Conservation (phyloP, 2,329 filamentous ascomycete genomes). For the Rutstroemia sp. region DNA sequence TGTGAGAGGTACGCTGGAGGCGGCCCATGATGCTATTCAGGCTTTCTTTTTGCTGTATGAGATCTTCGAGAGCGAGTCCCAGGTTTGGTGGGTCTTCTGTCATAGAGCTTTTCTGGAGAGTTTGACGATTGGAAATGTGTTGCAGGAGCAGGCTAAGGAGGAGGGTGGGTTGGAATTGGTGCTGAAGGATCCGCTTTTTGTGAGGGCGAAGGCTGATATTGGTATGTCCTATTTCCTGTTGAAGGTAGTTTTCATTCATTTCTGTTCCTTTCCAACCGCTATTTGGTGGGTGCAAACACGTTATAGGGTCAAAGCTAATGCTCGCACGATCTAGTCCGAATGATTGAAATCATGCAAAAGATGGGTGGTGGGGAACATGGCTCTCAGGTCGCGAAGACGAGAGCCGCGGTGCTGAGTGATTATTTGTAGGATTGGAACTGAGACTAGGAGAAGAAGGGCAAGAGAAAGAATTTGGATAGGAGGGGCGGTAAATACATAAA, state of each 20-base stretch:
- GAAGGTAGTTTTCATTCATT: neutral
- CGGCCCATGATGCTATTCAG: constrained; percentile 66
- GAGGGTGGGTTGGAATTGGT: constrained; percentile 39
- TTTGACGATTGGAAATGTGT: constrained; percentile 55
- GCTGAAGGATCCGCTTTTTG: constrained; percentile 47
- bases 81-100: constrained; percentile 81
- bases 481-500: no score
- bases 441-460: no score
- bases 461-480: no score
- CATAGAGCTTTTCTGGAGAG: constrained; percentile 74
- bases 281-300: neutral
- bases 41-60: constrained; percentile 68
- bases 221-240: constrained; percentile 35
- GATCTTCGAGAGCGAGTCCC: constrained; percentile 62
- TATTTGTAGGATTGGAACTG: constrained; percentile 25
- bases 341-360: constrained; percentile 56
- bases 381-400: constrained; percentile 50
- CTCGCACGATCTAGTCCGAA: constrained; percentile 37
- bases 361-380: constrained; percentile 50
- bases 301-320: neutral
- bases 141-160: constrained; percentile 44
- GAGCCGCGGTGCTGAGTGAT: constrained; percentile 50
- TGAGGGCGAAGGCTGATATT: constrained; percentile 53
- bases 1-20: constrained; percentile 62
- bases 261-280: neutral